Evolutionary conservation across 2,329 filamentous ascomycete species (phyloP).

Genomic region (Dothiorella sarmentorum): DNA sequence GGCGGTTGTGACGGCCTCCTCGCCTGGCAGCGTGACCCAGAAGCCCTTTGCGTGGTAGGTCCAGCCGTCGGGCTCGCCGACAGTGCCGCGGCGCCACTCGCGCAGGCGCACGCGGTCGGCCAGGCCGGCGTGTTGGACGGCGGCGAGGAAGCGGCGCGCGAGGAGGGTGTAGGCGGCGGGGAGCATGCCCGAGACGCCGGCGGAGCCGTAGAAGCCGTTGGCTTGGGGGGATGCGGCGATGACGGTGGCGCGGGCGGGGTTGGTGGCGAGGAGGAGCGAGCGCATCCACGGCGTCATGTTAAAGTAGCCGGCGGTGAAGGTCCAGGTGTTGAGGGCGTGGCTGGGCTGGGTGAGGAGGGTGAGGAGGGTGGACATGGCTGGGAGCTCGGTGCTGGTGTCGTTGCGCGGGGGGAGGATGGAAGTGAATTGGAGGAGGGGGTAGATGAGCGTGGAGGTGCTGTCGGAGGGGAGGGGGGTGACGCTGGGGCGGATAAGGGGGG

Average conservation of each 20-base stretch:
- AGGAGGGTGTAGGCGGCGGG: conserved; percentile 91
- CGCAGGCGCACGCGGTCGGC: conserved; percentile 65
- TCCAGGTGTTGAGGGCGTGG: conserved; percentile 75
- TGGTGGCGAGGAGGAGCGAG: conserved; percentile 71
- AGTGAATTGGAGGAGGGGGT: conserved; percentile 83
- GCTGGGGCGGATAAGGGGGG: conserved; percentile 60
- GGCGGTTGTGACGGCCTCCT: conserved; percentile 3
- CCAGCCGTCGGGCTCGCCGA: conserved; percentile 81
- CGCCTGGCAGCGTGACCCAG: conserved; percentile 72
- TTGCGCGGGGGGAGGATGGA: conserved; percentile 65
- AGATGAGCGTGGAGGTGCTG: conserved; percentile 67
- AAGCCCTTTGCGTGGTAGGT: conserved; percentile 97
- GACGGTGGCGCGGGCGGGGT: conserved; percentile 69
- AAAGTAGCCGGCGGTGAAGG: conserved; percentile 97
- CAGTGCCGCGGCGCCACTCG: conserved; percentile 83
- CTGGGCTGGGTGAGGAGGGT: conserved; percentile 63
- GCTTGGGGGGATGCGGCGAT: conserved; percentile 90
- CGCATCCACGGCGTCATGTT: conserved; percentile 88
- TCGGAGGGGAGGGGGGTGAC: conserved; percentile 30
- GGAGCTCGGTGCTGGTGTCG: conserved; percentile 84
- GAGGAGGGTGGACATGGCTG: conserved; percentile 72
- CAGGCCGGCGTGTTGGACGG: conserved; percentile 52
- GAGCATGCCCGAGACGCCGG: conserved; percentile 83
- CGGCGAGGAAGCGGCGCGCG: conserved; percentile 73
- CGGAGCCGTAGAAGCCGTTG: conserved; percentile 90